Conservation (phyloP, 257 asterid genomes). For the Solanum clarkiae region DNA sequence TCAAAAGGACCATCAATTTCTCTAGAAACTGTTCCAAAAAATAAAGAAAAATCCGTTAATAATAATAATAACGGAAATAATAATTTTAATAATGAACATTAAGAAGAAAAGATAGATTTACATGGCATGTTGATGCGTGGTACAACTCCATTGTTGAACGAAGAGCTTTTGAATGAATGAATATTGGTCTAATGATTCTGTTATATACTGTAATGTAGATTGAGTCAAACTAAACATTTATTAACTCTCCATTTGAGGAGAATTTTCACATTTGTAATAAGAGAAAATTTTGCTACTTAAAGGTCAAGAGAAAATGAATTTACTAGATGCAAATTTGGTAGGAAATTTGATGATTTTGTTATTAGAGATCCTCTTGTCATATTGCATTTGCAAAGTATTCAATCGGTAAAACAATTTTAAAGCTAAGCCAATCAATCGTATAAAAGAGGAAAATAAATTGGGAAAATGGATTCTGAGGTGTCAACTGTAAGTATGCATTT, state of each 20-base stretch:
- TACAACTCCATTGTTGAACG: background rate
- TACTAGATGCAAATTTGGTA: background rate
- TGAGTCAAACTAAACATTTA: background rate
- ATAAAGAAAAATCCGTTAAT: background rate
- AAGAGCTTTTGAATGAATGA: background rate
- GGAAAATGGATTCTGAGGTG: background rate
- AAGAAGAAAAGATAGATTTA: background rate
- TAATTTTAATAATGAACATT: background rate
- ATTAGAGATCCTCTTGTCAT: background rate
- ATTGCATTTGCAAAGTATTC: background rate
- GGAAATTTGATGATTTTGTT: background rate
- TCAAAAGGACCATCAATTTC: background rate
- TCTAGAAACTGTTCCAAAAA: background rate
- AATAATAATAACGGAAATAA: background rate
- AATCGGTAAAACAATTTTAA: background rate
- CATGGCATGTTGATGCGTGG: background rate
- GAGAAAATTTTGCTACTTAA: background rate
- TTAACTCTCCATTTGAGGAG: background rate
- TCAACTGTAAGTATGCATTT: background rate
- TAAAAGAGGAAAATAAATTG: background rate
- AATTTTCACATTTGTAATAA: background rate
- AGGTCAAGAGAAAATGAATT: background rate
- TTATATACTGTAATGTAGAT: background rate
- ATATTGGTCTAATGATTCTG: background rate
- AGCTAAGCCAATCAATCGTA: background rate